These are phyloP conservation scores for Blastobotrys capitulatus DNA, from an alignment of 1,139 yeast genomes.

Conservation along the genomic window DNA sequence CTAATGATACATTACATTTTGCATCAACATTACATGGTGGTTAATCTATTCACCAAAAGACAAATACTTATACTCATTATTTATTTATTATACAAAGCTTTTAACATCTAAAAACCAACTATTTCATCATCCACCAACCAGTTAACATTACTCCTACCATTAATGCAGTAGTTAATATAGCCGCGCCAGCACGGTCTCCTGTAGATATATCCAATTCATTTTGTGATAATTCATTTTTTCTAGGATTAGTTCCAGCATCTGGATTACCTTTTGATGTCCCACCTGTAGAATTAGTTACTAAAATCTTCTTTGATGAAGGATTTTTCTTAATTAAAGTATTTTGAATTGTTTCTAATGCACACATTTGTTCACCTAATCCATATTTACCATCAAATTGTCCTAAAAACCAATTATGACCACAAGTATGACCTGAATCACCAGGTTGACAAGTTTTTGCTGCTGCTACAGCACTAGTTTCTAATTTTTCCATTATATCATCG, in stretches of 20 bases:
- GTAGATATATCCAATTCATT: slow-evolving; percentile 24
- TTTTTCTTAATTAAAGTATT: slow-evolving; percentile 49
- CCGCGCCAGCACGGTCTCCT: slow-evolving; percentile 87
- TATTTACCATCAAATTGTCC: slow-evolving; percentile 66
- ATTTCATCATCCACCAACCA: slow-evolving; percentile 62
- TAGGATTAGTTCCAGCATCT: slow-evolving; percentile 31
- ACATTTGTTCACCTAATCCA: slow-evolving; percentile 95
- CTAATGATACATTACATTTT: slow-evolving; percentile 75
- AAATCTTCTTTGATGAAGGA: slow-evolving; percentile 34
- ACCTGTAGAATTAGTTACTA: slow-evolving; percentile 42
- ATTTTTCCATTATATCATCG: slow-evolving; percentile 45
- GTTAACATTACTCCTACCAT: slow-evolving; percentile 60
- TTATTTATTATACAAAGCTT: no score
- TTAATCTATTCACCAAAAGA: slow-evolving; percentile 31
- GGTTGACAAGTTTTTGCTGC: slow-evolving; percentile 84
- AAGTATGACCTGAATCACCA: slow-evolving; percentile 82
- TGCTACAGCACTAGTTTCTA: slow-evolving; percentile 63
- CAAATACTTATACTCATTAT: no score
- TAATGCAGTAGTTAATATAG: slow-evolving; percentile 68
- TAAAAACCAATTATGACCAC: slow-evolving; percentile 80
- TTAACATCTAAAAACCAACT: no score
- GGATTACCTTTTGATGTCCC: slow-evolving; percentile 42
- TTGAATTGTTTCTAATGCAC: slow-evolving; percentile 74
- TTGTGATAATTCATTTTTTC: slow-evolving; percentile 16
- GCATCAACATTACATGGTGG: slow-evolving; percentile 97